These are phyloP conservation scores for Chlamydomonas urium DNA, from an alignment of 139 green algal genomes.

Conservation along the genomic window DNA sequence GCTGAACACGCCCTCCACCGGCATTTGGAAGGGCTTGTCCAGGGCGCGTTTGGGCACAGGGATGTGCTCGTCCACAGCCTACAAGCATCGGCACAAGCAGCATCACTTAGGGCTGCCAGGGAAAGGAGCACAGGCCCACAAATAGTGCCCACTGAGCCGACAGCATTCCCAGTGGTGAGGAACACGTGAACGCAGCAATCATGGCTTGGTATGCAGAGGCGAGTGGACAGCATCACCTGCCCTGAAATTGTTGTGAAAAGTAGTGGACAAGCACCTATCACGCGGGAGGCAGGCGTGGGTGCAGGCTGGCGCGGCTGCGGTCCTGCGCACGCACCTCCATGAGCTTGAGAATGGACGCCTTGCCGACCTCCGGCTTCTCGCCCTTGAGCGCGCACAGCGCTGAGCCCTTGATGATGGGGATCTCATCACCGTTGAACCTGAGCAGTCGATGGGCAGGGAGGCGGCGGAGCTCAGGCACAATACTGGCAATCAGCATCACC, in stretches of 20 bases:
- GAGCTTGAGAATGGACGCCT: slow-evolving; percentile 81
- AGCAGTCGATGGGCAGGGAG: too few relatives aligned
- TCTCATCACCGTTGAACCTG: slow-evolving; percentile 89
- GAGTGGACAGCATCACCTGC: too few relatives aligned
- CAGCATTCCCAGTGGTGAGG: too few relatives aligned
- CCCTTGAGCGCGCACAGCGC: slow-evolving; percentile 87
- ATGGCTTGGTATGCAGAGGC: too few relatives aligned
- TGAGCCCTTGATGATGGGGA: slow-evolving; percentile 84
- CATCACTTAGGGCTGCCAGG: too few relatives aligned
- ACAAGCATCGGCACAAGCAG: too few relatives aligned
- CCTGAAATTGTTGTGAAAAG: too few relatives aligned
- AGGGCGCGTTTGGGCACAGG: slow-evolving; percentile 72
- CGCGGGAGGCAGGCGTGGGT: not conserved
- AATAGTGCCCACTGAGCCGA: too few relatives aligned
- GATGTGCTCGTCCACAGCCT: slow-evolving; percentile 18
- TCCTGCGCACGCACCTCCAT: slow-evolving; percentile 93
- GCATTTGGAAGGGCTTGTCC: slow-evolving; percentile 97
- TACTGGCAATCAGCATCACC: too few relatives aligned
- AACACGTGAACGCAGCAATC: too few relatives aligned
- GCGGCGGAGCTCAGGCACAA: too few relatives aligned
- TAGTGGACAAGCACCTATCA: not conserved
- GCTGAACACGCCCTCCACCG: slow-evolving; percentile 96
- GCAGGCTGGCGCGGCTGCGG: not conserved
- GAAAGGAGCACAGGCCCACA: too few relatives aligned
- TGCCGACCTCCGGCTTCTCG: slow-evolving; percentile 75